Conservation (phyloP, 148 eudicot species). For the Fallopia convolvulus region DNA sequence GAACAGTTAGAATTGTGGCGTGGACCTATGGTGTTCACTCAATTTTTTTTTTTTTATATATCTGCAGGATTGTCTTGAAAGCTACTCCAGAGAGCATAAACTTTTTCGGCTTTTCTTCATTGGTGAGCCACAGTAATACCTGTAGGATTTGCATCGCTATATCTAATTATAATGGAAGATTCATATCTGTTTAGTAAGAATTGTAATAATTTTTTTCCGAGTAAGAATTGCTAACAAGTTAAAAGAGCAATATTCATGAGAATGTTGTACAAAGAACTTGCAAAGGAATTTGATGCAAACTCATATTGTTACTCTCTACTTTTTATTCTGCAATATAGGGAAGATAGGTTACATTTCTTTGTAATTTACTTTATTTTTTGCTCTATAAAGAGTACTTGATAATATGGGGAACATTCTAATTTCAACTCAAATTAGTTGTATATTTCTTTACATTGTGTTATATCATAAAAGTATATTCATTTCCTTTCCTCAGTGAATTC, state of each 20-base stretch:
- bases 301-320: background rate
- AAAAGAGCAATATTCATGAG: background rate
- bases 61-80: conserved; percentile 2
- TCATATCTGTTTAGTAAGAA: background rate
- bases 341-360: background rate
- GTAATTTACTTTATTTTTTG: too few species aligned
- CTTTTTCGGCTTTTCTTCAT: conserved; percentile 8
- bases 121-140: conserved; percentile 9
- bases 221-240: background rate
- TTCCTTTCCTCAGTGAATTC: background rate
- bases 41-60: background rate
- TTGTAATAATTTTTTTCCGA: background rate
- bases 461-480: background rate
- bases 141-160: background rate
- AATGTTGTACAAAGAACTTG: background rate
- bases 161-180: background rate
- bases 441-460: background rate
- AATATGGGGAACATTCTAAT: background rate
- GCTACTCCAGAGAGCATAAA: conserved; percentile 9
- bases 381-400: too few species aligned
- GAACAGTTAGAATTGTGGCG: background rate
- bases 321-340: background rate
- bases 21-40: background rate
- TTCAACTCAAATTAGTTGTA: background rate
- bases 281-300: background rate